Conservation (phyloP, 2,329 filamentous ascomycete genomes). For the Penicillium sp. region DNA sequence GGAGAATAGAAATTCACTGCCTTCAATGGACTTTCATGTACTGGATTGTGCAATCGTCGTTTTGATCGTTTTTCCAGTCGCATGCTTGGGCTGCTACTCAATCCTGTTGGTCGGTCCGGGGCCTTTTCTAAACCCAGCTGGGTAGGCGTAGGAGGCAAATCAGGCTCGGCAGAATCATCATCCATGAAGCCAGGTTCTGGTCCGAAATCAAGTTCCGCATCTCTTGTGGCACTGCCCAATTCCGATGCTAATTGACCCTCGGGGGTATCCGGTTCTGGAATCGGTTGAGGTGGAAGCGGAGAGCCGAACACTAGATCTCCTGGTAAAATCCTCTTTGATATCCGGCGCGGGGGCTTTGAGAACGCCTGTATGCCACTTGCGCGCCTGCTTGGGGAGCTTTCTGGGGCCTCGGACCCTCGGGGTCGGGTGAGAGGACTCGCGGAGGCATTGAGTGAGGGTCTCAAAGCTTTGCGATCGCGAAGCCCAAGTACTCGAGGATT, state of each 20-base stretch:
- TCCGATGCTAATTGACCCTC: slow-evolving; percentile 37
- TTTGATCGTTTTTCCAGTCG: slow-evolving; percentile 31
- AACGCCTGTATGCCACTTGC: slow-evolving; percentile 38
- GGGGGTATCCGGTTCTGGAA: slow-evolving; percentile 26
- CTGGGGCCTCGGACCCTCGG: slow-evolving; percentile 14
- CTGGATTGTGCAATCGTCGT: slow-evolving; percentile 23
- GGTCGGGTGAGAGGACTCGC: slow-evolving; percentile 28
- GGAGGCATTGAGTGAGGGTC: slow-evolving; percentile 35
- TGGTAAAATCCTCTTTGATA: slow-evolving; percentile 36
- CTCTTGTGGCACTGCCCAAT: slow-evolving; percentile 33
- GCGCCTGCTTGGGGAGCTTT: slow-evolving; percentile 29
- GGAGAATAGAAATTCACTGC: slow-evolving; percentile 19
- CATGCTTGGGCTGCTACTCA: slow-evolving; percentile 42
- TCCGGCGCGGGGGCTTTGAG: slow-evolving; percentile 38
- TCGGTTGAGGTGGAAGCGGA: slow-evolving; percentile 17
- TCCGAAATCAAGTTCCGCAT: slow-evolving; percentile 19
- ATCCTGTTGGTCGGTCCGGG: slow-evolving; percentile 32
- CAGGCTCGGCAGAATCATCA: slow-evolving; percentile 57
- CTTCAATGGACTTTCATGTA: slow-evolving; percentile 36
- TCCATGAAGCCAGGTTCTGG: slow-evolving; percentile 24
- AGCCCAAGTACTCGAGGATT: slow-evolving; percentile 31
- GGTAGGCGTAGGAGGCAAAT: slow-evolving; percentile 58
- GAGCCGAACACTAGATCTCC: slow-evolving; percentile 33
- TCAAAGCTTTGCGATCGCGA: slow-evolving; percentile 40
- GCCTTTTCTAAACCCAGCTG: slow-evolving; percentile 41